Conservation (phyloP, 208 protist species). For the Leishmania turanica region DNA sequence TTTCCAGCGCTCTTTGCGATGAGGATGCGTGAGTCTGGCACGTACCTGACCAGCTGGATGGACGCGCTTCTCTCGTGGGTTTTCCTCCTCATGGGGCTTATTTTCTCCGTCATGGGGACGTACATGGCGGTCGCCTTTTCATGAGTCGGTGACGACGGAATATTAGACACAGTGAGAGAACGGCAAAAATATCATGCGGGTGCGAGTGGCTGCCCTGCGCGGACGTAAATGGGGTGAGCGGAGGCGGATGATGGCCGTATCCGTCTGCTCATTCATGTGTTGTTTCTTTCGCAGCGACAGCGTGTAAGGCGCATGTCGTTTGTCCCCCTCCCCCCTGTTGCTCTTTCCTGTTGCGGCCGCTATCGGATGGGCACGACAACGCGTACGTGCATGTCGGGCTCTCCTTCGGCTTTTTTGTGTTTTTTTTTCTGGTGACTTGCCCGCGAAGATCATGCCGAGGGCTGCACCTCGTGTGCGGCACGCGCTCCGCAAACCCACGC, state of each 20-base stretch:
- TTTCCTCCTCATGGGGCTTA: slow-evolving; percentile 55
- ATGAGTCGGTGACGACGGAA: neutral
- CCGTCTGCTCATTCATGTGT: neutral
- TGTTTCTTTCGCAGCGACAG: neutral
- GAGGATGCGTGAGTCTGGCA: slow-evolving; percentile 58
- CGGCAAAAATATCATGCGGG: neutral
- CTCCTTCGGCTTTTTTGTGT: neutral
- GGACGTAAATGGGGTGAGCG: neutral
- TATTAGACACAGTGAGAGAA: neutral
- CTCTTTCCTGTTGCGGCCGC: neutral
- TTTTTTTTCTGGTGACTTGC: neutral
- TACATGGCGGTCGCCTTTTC: slow-evolving; percentile 57
- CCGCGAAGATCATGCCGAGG: neutral
- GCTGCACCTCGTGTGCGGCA: neutral
- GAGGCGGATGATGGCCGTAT: neutral
- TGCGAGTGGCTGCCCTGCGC: neutral
- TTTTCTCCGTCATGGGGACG: slow-evolving; percentile 56
- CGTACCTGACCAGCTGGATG: slow-evolving; percentile 52
- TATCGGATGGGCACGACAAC: neutral
- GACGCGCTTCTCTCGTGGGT: slow-evolving; percentile 47
- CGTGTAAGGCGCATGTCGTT: neutral
- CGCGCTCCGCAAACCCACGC: neutral
- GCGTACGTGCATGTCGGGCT: neutral
- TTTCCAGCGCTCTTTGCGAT: slow-evolving; percentile 78
- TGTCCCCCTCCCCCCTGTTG: too few relatives aligned